Percentiles rank a stretch among this genome's conserved stretches.
phyloP scores from a whole-genome alignment of 2,329 filamentous ascomycete genomes.

The Aspergillus sclerotialis region DNA sequence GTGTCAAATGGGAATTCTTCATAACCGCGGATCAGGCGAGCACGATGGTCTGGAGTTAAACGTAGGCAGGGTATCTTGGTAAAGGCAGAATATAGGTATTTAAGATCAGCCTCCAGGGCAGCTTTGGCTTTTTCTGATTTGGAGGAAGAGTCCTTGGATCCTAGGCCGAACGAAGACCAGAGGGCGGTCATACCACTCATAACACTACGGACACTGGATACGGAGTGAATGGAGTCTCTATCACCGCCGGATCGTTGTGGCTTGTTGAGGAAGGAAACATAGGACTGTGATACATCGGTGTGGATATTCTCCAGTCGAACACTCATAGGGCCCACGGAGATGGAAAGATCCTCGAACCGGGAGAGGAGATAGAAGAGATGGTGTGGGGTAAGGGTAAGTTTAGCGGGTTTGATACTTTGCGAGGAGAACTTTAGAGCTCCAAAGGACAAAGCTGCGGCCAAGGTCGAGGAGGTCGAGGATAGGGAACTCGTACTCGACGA shows the following conservation, averaged over 20 bases:
- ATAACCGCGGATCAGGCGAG: constrained; percentile 81
- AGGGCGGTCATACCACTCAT: constrained; percentile 94
- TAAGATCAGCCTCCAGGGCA: constrained; percentile 76
- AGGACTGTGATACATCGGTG: constrained; percentile 75
- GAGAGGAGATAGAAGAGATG: constrained; percentile 95
- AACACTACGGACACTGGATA: constrained; percentile 92
- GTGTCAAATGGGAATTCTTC: constrained; percentile 98
- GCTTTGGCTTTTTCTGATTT: constrained; percentile 87
- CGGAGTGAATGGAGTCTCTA: constrained; percentile 85
- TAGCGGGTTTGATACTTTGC: constrained; percentile 77
- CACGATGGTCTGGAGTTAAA: constrained; percentile 86
- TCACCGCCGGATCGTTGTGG: constrained; percentile 77
- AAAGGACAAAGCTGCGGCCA: constrained; percentile 80
- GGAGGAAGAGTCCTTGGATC: constrained; percentile 68
- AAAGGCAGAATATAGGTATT: constrained; percentile 95
- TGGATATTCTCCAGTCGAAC: constrained; percentile 91
- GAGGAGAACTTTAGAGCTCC: constrained; percentile 80
- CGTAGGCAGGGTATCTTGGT: constrained; percentile 94
- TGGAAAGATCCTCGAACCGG: constrained; percentile 85
- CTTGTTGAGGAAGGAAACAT: constrained; percentile 89
- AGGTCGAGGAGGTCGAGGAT: constrained; percentile 62
- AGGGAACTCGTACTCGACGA: constrained; percentile 54
- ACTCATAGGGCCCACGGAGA: constrained; percentile 92
- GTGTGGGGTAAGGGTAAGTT: constrained; percentile 87
- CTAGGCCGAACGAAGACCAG: constrained; percentile 82